These are phyloP conservation scores for Mycena galericulata DNA, from an alignment of 768 basidiomycete genomes.

Conservation along the genomic window DNA sequence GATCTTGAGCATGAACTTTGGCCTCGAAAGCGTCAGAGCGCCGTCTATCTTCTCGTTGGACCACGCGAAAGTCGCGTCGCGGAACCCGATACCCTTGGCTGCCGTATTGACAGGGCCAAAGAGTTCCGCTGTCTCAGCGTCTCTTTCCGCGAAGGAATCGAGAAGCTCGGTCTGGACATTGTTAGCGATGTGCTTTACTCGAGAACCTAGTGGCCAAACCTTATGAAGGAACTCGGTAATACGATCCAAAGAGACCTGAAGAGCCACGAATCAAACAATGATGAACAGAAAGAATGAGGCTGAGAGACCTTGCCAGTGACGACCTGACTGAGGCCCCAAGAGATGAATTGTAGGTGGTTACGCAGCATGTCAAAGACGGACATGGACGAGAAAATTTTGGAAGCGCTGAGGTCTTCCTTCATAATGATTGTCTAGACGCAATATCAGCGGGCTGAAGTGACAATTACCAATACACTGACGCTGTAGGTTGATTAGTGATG, in stretches of 20 bases:
- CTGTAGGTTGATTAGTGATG: not conserved
- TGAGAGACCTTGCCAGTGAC: constrained; percentile 68
- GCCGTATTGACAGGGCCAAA: not conserved
- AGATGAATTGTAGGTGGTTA: constrained; percentile 37
- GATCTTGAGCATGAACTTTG: constrained; percentile 62
- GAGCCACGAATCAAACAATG: constrained; percentile 41
- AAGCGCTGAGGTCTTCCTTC: constrained; percentile 54
- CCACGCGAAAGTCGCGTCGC: constrained; percentile 70
- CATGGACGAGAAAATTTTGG: constrained; percentile 65
- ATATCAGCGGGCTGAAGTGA: not conserved
- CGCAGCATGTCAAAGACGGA: constrained; percentile 74
- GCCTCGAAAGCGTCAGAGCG: constrained; percentile 50
- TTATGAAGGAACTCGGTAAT: constrained; percentile 45
- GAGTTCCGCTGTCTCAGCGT: constrained; percentile 11
- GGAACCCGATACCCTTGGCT: constrained; percentile 59
- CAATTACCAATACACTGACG: not conserved
- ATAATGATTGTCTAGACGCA: constrained; percentile 50
- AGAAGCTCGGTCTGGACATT: constrained; percentile 61
- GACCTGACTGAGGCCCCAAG: constrained; percentile 23
- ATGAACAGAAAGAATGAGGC: constrained; percentile 17
- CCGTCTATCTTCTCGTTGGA: constrained; percentile 44
- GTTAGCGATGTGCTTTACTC: too few relatives aligned
- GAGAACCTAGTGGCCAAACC: not conserved
- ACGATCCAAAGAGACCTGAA: constrained; percentile 63
- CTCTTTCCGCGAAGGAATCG: constrained; percentile 50